Conservation (phyloP, 345 rosid species). For the Streptanthus diversifolius region DNA sequence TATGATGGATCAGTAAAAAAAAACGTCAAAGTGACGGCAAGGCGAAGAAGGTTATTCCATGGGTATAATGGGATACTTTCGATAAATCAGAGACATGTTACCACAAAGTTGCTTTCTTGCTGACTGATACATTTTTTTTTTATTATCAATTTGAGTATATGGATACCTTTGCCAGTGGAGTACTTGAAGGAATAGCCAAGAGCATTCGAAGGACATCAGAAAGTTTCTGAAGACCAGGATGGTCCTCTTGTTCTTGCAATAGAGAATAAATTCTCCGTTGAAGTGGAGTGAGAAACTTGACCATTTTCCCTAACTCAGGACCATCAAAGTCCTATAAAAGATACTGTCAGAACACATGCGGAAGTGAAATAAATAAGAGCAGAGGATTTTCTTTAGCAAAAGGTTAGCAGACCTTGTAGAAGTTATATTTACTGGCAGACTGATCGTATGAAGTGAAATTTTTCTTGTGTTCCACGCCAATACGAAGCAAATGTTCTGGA, state of each 20-base stretch:
- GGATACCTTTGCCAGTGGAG: slow-evolving; percentile 86
- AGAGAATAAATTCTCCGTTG: slow-evolving; percentile 44
- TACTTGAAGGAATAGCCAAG: slow-evolving; percentile 59
- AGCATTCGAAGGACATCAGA: slow-evolving; percentile 67
- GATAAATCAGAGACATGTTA: too few relatives aligned
- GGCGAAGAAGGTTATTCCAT: neutral
- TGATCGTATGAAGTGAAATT: slow-evolving; percentile 38
- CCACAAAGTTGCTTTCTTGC: too few relatives aligned
- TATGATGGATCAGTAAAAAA: neutral
- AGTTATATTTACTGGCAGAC: slow-evolving; percentile 54
- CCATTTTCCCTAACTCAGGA: slow-evolving; percentile 67
- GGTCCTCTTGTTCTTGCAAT: slow-evolving; percentile 69
- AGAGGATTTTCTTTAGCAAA: neutral
- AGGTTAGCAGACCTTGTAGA: slow-evolving; percentile 69
- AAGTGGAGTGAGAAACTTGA: slow-evolving; percentile 52
- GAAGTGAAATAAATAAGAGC: neutral
- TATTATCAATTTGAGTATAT: neutral
- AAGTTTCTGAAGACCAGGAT: slow-evolving; percentile 75
- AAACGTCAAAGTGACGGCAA: neutral
- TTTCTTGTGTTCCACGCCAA: slow-evolving; percentile 59
- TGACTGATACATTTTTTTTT: too few relatives aligned
- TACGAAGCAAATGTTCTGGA: slow-evolving; percentile 78
- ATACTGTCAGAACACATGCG: slow-evolving; percentile 15
- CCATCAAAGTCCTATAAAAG: slow-evolving; percentile 66
- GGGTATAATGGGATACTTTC: neutral